Percentiles rank a stretch among this genome's conserved stretches.
Evolutionary conservation across 495 filamentous ascomycete species (phyloP).

Genomic region (Hyaloscypha variabilis): DNA sequence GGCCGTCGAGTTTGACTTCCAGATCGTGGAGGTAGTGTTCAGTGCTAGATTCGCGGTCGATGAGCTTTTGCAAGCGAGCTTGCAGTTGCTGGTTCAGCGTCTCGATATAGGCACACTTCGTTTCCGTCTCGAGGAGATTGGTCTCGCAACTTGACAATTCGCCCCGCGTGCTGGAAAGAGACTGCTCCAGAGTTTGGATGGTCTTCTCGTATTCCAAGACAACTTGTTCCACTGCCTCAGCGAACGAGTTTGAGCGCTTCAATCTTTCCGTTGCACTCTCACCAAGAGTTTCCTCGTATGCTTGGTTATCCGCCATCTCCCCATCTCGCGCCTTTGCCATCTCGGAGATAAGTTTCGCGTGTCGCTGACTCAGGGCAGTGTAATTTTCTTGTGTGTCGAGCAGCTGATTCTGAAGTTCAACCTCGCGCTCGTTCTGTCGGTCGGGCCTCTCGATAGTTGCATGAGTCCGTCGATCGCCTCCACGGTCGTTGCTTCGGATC

Average conservation of each 20-base stretch:
- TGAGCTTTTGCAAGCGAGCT: conserved; percentile 80
- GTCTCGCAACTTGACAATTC: conserved; percentile 85
- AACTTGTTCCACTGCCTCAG: conserved; percentile 92
- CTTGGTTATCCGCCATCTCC: conserved; percentile 52
- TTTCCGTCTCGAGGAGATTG: conserved; percentile 87
- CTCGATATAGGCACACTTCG: conserved; percentile 87
- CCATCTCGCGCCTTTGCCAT: conserved; percentile 82
- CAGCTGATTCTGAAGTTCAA: conserved; percentile 91
- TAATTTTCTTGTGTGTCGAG: conserved; percentile 96
- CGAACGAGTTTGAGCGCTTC: conserved; percentile 92
- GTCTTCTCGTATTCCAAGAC: conserved; percentile 99
- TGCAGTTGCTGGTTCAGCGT: conserved; percentile 91
- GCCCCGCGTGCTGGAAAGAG: conserved; percentile 84
- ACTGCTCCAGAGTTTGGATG: conserved; percentile 90
- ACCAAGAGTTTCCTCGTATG: conserved; percentile 59
- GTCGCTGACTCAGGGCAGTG: conserved; percentile 82
- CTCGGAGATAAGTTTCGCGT: conserved; percentile 93
- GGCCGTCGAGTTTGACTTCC: conserved; percentile 84
- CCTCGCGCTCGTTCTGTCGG: conserved; percentile 81
- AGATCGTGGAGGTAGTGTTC: conserved; percentile 92
- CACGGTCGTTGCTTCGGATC: conserved; percentile 65
- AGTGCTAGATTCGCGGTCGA: conserved; percentile 86
- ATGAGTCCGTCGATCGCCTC: conserved; percentile 56
- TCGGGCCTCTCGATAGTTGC: conserved; percentile 72
- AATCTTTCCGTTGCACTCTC: conserved; percentile 86